Evolutionary conservation across 2,329 filamentous ascomycete species (phyloP), one percentile per base, ranked within the genome.

Genomic region (Grosmannia penicillata): DNA sequence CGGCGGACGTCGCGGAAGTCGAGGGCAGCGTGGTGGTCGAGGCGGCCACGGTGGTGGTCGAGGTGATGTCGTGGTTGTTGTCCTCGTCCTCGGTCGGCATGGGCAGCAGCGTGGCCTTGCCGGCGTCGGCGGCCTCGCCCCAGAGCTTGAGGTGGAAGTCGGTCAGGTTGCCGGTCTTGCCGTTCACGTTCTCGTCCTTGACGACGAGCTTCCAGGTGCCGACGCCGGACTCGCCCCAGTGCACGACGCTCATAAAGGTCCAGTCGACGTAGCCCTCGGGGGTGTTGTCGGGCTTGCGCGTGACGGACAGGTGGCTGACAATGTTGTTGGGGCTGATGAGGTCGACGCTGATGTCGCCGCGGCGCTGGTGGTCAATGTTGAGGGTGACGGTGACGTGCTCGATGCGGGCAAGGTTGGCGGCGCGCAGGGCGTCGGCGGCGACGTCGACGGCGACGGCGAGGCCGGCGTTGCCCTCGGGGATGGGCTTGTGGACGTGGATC

Each of bases 231-330:
- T 98, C 91, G 35, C 91, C 91, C 85, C 87, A 98, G 56, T 98
- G 91, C 46, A 79, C 87, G 27, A 98, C 91, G 44, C 80, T 93
- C 91, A 98, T 98, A 52, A 98, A 98, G 0, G 89, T 96, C 91
- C 91, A 98, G 60, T 96, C 85, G 27, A 78, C 63, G 55, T 96
- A 98, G 8, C 91, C 91, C 18, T 61, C 58, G 1, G 61, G 54
- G 26, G 69, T 70, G 2, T 69, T 63, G 56, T 98, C 91, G 18
- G 73, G 58, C 43, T 69, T 69, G 46, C 91, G 80, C 2, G 79
- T 65, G 11, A 78, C 82, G 5, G 87, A 81, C 38, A 98, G 73
- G 53, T 94, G 79, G 53, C 85, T 94, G 45, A 85, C 66, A 41
- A 95, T 62, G 9, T 84, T 82, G 24, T 74, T 66, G 0, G 91